A percentile compares a stretch with the other conserved stretches of the same genome.
Evolutionary conservation across 2,329 filamentous ascomycete species (phyloP).

Genomic region (Pyrenophora seminiperda): DNA sequence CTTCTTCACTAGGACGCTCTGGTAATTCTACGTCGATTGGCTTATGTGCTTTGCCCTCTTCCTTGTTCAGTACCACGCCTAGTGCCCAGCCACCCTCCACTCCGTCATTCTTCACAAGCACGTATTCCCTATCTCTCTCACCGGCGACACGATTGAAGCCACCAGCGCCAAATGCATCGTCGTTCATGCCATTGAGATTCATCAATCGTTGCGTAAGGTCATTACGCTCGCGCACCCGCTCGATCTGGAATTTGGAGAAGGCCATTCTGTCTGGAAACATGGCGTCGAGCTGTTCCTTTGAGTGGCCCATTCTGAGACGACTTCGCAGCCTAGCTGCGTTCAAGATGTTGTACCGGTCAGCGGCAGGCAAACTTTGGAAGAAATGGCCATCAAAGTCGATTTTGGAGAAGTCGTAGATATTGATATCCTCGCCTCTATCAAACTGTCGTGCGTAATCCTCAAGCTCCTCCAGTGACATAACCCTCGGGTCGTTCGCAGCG

Average conservation of each 20-base stretch:
- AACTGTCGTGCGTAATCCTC: constrained; percentile 95
- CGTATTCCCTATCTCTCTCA: constrained; percentile 91
- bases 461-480: constrained; percentile 94
- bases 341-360: constrained; percentile 94
- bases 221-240: constrained; percentile 89
- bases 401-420: constrained; percentile 91
- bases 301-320: constrained; percentile 90
- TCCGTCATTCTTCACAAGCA: constrained; percentile 92
- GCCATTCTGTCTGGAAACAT: constrained; percentile 99
- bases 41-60: constrained; percentile 78
- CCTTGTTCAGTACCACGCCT: constrained; percentile 87
- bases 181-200: constrained; percentile 89
- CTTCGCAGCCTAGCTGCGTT: constrained; percentile 91
- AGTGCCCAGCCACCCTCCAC: constrained; percentile 95
- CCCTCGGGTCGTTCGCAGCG: constrained; percentile 85
- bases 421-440: constrained; percentile 86
- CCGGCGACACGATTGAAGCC: constrained; percentile 73
- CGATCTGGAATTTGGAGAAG: constrained; percentile 95
- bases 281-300: constrained; percentile 89
- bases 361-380: constrained; percentile 86
- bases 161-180: constrained; percentile 69
- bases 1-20: constrained; percentile 55
- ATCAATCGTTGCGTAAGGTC: constrained; percentile 93
- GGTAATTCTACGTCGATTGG: constrained; percentile 88
- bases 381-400: constrained; percentile 98